Evolutionary conservation across 2,329 filamentous ascomycete species (phyloP), one percentile per base, ranked within the genome.

Genomic region (Lachnellula willkommii): DNA sequence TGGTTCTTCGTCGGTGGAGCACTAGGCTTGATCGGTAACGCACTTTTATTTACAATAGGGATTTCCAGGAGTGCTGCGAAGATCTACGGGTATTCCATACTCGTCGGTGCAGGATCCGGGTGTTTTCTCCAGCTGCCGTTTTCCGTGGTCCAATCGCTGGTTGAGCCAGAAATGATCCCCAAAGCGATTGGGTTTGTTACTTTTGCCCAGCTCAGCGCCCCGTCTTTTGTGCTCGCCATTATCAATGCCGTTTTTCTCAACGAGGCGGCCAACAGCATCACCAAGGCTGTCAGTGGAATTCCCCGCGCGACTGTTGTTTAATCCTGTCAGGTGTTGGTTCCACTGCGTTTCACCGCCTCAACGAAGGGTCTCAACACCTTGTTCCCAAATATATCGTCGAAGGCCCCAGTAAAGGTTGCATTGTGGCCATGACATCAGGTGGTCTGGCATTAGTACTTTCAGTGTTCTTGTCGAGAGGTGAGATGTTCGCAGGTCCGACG

Each of bases 1-100:
- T 73, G 59, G 64, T 74, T 67, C 58, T 50, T 70, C 32, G 28
- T 66, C 59, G 66, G 68, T 6, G 66, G 68, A 36, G 52, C 64
- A 17, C 53, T 73, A 20, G 60, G 65, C n/a, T 53, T 69, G 4
- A 60, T 68, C 17, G 72, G 69, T 3, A 63, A 60, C 20, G 50
- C 54, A 20, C 47, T 59, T 1, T 39, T 59, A 26, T 54, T 26
- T 51, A 65, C 63, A 8, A 14, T 51, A n/a, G 22, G 14, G 2
- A 12, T 45, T 4, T 17, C 15, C 3, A 45, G 17, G 20, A 45
- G 42, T 2, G 17, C 42, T 5, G 42, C n/a, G 17, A 5, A n/a
- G 1, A 45, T 45, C 42, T 45, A 45, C 42, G 42, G 42, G 11
- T 45, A 17, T 9, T 17, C 42, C 11, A 22, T 45, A 5, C 42